Evolutionary conservation across 1,284 basidiomycete species (phyloP).

Genomic region (Marasmius fiardii): DNA sequence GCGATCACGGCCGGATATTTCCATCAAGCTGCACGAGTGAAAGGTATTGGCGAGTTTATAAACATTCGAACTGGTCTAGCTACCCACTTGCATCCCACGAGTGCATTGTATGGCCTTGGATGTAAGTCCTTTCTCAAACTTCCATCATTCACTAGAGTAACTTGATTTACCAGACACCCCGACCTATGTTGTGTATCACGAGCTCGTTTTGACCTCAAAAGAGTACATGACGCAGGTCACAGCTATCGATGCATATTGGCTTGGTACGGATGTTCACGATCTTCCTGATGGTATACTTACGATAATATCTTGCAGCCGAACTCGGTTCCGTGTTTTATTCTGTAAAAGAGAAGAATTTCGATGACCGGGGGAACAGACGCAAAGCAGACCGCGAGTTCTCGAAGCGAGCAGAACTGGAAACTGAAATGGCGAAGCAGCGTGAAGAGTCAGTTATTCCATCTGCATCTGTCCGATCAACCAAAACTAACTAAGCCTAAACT

Average conservation of each 20-base stretch:
- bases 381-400: slow-evolving; percentile 87
- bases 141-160: slow-evolving; percentile 17
- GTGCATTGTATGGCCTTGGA: slow-evolving; percentile 93
- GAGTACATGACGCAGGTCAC: slow-evolving; percentile 98
- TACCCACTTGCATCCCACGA: slow-evolving; percentile 94
- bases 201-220: slow-evolving; percentile 91
- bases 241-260: slow-evolving; percentile 93
- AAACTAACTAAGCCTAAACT: not conserved
- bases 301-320: slow-evolving; percentile 60
- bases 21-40: slow-evolving; percentile 97
- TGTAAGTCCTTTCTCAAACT: slow-evolving; percentile 50
- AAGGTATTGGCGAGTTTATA: slow-evolving; percentile 98
- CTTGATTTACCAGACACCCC: slow-evolving; percentile 70
- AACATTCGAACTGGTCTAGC: slow-evolving; percentile 95
- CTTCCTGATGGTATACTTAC: not conserved
- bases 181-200: slow-evolving; percentile 96
- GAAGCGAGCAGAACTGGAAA: slow-evolving; percentile 85
- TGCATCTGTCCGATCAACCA: not conserved
- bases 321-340: slow-evolving; percentile 94
- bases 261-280: slow-evolving; percentile 49
- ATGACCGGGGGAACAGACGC: slow-evolving; percentile 71
- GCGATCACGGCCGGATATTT: slow-evolving; percentile 98
- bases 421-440: slow-evolving; percentile 82
- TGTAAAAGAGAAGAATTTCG: slow-evolving; percentile 93
- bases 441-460: slow-evolving; percentile 64